Percentiles rank a stretch among this genome's conserved stretches.
These are phyloP conservation scores for Przewalskia tangutica DNA, from an alignment of 257 asterid genomes.

Conservation along the genomic window DNA sequence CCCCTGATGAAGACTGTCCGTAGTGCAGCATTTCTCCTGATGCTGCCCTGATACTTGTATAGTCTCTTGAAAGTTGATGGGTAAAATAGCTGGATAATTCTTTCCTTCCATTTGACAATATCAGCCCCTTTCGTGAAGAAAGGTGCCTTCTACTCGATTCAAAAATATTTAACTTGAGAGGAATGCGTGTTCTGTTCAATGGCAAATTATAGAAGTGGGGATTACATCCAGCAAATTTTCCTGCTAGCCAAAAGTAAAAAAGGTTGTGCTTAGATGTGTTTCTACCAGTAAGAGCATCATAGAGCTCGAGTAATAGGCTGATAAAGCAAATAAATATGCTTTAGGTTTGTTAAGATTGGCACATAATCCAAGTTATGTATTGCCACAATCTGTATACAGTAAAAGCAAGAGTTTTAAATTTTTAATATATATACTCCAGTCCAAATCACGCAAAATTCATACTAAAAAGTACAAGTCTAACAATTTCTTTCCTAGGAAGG, in stretches of 20 bases:
- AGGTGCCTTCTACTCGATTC: slow-evolving; percentile 20
- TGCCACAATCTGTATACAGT: background rate
- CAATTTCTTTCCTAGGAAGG: background rate
- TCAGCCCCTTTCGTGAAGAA: slow-evolving; percentile 16
- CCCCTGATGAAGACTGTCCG: slow-evolving; percentile 29
- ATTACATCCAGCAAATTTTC: slow-evolving; percentile 15
- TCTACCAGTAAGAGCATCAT: background rate
- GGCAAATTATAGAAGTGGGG: slow-evolving; percentile 12
- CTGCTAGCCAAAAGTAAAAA: slow-evolving; percentile 23
- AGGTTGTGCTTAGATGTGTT: background rate
- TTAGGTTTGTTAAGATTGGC: background rate
- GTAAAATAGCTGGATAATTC: slow-evolving; percentile 7
- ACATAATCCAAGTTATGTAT: background rate
- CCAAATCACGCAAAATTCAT: background rate
- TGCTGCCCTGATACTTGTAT: slow-evolving; percentile 32
- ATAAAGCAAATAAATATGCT: background rate
- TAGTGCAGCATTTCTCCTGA: slow-evolving; percentile 37
- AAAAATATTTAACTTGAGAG: slow-evolving; percentile 15
- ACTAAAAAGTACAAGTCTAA: background rate
- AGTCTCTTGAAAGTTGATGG: slow-evolving; percentile 13
- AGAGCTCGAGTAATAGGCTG: background rate
- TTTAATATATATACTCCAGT: background rate
- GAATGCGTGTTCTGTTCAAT: slow-evolving; percentile 15
- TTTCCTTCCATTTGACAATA: slow-evolving; percentile 14
- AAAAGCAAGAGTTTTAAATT: background rate